Conservation (phyloP, 306 rosid species). For the Pyrus pyrifolia region DNA sequence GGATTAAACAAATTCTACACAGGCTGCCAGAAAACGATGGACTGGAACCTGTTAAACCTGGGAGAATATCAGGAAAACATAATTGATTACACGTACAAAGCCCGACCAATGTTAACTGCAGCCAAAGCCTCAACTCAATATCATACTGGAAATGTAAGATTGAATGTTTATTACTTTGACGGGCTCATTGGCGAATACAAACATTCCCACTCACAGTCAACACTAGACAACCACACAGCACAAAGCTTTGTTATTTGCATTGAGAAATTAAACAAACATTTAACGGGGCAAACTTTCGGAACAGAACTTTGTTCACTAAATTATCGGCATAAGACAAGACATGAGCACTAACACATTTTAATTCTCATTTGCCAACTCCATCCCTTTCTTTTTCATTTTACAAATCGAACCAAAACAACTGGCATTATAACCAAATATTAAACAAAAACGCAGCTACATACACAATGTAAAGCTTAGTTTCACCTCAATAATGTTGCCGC, state of each 20-base stretch:
- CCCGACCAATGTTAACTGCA: not conserved
- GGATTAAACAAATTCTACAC: not conserved
- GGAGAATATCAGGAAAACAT: not conserved
- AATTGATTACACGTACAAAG: not conserved
- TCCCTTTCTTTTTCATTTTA: conserved; percentile 12
- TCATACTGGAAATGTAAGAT: conserved; percentile 6
- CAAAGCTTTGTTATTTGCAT: conserved; percentile 1
- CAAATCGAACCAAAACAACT: conserved; percentile 38
- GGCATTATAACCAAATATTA: conserved; percentile 27
- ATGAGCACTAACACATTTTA: conserved; percentile 4
- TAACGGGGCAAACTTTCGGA: not conserved
- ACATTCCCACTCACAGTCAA: not conserved
- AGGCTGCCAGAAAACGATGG: not conserved
- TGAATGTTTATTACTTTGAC: conserved; percentile 3
- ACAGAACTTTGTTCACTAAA: conserved; percentile 8
- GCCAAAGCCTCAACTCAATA: not conserved
- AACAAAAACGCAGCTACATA: conserved; percentile 35
- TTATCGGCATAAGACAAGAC: not conserved
- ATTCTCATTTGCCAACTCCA: conserved; percentile 13
- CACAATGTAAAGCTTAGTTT: conserved; percentile 46
- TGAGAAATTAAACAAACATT: not conserved
- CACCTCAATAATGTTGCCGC: conserved; percentile 90
- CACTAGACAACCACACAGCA: conserved; percentile 1
- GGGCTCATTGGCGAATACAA: conserved; percentile 6
- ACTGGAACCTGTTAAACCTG: not conserved